Conservation (phyloP, 371 early-diverging fungal species). For the Mucor velutinosus region DNA sequence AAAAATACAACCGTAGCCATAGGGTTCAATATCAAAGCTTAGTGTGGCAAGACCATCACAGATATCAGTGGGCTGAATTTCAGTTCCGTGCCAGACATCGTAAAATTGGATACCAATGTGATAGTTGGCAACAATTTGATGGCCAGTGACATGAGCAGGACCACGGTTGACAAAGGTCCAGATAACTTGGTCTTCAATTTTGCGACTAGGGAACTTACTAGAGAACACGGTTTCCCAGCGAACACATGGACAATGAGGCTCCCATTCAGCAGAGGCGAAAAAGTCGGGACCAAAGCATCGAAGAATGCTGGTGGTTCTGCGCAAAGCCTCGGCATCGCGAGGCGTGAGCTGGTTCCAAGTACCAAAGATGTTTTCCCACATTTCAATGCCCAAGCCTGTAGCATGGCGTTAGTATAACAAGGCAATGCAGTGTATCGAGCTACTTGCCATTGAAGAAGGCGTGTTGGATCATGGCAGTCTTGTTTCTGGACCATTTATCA, state of each 20-base stretch:
- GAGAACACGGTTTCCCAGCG: conserved; percentile 31
- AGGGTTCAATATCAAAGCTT: conserved; percentile 35
- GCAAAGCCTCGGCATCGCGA: conserved; percentile 32
- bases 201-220: conserved; percentile 22
- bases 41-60: conserved; percentile 37
- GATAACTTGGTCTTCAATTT: conserved; percentile 15
- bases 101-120: conserved; percentile 37
- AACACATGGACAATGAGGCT: conserved; percentile 34
- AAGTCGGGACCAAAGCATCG: conserved; percentile 32
- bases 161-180: conserved; percentile 36
- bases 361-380: conserved; percentile 39
- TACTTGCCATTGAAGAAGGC: conserved; percentile 33
- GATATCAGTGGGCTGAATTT: conserved; percentile 28
- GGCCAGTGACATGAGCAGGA: conserved; percentile 26
- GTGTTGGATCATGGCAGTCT: conserved; percentile 30
- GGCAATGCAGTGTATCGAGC: not conserved
- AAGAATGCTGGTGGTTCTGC: conserved; percentile 26
- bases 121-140: conserved; percentile 36
- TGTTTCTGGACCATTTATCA: conserved; percentile 37
- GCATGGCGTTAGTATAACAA: not conserved
- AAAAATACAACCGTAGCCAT: conserved; percentile 39
- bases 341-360: conserved; percentile 30
- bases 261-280: conserved; percentile 31
- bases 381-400: conserved; percentile 31
- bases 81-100: conserved; percentile 32